Percentiles rank a stretch among this genome's conserved stretches.
phyloP scores from a whole-genome alignment of 305 asterid species.

The Fraxinus latifolia region DNA sequence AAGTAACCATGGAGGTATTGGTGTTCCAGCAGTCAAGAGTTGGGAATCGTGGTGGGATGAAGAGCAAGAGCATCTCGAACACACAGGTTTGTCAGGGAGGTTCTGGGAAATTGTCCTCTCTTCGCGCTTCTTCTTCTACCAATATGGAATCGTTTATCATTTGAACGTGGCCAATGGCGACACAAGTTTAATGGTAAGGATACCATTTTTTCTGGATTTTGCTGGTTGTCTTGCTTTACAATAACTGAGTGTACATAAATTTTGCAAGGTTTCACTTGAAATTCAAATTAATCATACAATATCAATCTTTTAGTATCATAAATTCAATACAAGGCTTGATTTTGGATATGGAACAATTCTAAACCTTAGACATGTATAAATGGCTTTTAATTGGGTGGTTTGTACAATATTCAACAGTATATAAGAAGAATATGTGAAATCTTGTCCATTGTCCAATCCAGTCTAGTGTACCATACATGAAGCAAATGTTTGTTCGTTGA shows the following conservation, averaged over 20 bases:
- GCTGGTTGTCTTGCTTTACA: background rate
- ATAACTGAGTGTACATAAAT: background rate
- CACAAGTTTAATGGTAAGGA: constrained; percentile 17
- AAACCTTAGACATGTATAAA: background rate
- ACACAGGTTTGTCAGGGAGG: constrained; percentile 18
- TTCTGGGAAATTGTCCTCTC: constrained; percentile 16
- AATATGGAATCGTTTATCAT: constrained; percentile 26
- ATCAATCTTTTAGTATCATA: background rate
- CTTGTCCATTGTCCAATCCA: background rate
- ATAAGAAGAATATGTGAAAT: background rate
- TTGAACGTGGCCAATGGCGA: constrained; percentile 17
- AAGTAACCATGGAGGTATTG: constrained; percentile 21
- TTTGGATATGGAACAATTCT: background rate
- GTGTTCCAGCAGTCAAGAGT: constrained; percentile 24
- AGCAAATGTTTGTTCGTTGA: background rate
- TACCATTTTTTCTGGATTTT: background rate
- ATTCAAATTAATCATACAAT: background rate
- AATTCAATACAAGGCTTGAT: background rate
- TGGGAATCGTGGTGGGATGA: constrained; percentile 29
- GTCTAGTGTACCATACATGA: background rate
- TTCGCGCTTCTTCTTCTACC: constrained; percentile 24
- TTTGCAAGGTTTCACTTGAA: background rate
- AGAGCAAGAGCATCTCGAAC: constrained; percentile 26
- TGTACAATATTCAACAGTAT: background rate
- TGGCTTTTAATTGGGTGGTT: background rate